Base-by-base conservation (phyloP, 805 yeast species). In the Cyberlindnera xylosilytica region DNA sequence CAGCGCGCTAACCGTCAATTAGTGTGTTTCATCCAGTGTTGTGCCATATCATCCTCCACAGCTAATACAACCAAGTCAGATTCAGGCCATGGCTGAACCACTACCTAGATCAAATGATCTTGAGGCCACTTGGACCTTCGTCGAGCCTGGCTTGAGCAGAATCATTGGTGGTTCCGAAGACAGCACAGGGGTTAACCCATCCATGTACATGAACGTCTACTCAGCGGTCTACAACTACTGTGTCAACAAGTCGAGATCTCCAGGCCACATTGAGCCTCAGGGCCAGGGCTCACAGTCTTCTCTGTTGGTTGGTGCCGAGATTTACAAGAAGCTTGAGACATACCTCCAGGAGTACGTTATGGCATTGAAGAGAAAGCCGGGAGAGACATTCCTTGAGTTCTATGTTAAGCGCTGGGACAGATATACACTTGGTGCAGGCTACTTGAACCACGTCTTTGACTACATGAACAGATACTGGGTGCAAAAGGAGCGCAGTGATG, bases 401-500 rank as follows among this genome's bases (percentile, higher is more conserved):
- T 93, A 93, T 57, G 95, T 87, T 34, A 73, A 81, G 57, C 79
- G 83, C 51, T 95, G 98, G 97, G 80, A 81, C 49, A 76, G 98
- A 46, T 93, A 76, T 61, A 79, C 95, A 18, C 80, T 87, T 40
- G 98, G 98, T 20, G 95, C 98, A 1, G 85, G 89, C 13, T 86
- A 87, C 63, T 67, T 93, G 61, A 89, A 88, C 62, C 93, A 95
- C 61, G 90, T 95, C 6, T 87, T 93, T 57, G 97, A 91, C 62
- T 93, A 93, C 64, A 81, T 93, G 77, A 93, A 93, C 64, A 77
- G 98, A 48, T 93, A 91, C 65, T 93, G 99, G 99, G 97, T 95
- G 34, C 86, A 85, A 54, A 90, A 95, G 58, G 98, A 91, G 64
- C 76, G 98, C 58, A 84, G 88, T 33, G 97, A 91, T 61, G 97